A percentile compares a stretch with the other conserved stretches of the same genome.
These are phyloP conservation scores for Fusarium sp. DNA, from an alignment of 2,329 filamentous ascomycete species.

Conservation along the genomic window DNA sequence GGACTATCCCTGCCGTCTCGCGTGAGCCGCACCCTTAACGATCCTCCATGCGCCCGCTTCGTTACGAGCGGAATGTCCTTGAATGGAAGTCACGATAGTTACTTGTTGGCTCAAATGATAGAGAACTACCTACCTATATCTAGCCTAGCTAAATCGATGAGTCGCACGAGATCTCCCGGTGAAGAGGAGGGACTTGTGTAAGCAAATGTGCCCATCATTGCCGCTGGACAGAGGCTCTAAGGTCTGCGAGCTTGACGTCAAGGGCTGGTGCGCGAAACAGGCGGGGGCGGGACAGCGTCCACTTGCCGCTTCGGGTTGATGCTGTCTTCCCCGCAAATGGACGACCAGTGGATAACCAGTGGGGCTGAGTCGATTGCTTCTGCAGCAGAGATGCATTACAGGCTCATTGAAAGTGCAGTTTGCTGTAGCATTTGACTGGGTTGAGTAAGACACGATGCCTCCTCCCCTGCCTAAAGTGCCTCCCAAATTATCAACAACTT, in stretches of 20 bases:
- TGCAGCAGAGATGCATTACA: neutral
- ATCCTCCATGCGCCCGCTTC: slow-evolving; percentile 5
- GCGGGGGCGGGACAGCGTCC: slow-evolving; percentile 27
- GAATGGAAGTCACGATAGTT: slow-evolving; percentile 28
- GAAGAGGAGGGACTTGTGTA: slow-evolving; percentile 13
- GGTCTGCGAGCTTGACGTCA: slow-evolving; percentile 34
- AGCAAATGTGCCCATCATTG: slow-evolving; percentile 21
- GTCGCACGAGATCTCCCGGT: slow-evolving; percentile 21
- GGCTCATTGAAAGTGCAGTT: too few species aligned
- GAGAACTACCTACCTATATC: neutral
- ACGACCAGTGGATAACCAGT: slow-evolving; percentile 12
- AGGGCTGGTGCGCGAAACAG: slow-evolving; percentile 28
- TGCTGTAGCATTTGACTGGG: too few species aligned
- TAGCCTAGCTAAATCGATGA: neutral
- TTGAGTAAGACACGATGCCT: neutral
- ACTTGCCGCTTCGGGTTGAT: slow-evolving; percentile 37
- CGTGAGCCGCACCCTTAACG: slow-evolving; percentile 18
- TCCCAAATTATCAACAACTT: neutral
- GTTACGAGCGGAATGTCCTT: slow-evolving; percentile 8
- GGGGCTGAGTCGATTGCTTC: neutral
- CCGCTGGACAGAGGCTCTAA: slow-evolving; percentile 11
- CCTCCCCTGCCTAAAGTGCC: neutral
- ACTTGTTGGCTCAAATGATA: neutral
- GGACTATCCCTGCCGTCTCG: slow-evolving; percentile 16
- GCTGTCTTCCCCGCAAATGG: slow-evolving; percentile 39